Evolutionary conservation across 805 yeast genomes (phyloP).

Genomic region (Maudiozyma turicensis): DNA sequence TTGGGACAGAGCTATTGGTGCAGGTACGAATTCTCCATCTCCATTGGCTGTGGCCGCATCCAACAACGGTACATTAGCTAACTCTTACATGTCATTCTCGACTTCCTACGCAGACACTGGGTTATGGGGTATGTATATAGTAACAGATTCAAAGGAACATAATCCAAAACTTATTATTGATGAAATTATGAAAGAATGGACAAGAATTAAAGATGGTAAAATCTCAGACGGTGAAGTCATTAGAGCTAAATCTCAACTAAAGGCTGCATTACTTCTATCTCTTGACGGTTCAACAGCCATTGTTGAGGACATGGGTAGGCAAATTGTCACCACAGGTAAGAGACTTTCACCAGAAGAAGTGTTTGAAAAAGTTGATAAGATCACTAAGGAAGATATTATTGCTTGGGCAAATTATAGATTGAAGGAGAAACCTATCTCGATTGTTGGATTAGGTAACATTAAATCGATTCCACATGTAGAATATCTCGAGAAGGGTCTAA

Average conservation of each 20-base stretch:
- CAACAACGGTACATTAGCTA: constrained; percentile 57
- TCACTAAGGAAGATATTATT: constrained; percentile 69
- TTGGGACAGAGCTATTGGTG: constrained; percentile 90
- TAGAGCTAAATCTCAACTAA: constrained; percentile 88
- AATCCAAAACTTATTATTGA: constrained; percentile 59
- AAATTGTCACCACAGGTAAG: constrained; percentile 85
- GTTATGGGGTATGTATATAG: constrained; percentile 91
- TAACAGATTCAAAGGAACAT: constrained; percentile 61
- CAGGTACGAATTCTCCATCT: constrained; percentile 77
- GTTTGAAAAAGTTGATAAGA: constrained; percentile 57
- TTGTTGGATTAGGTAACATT: constrained; percentile 87
- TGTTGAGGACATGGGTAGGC: constrained; percentile 97
- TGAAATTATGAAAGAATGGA: constrained; percentile 82
- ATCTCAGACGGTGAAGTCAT: constrained; percentile 79
- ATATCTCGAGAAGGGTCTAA: constrained; percentile 38
- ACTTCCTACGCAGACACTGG: constrained; percentile 98
- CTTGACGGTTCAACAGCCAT: constrained; percentile 92
- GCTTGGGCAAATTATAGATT: constrained; percentile 82
- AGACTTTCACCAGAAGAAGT: constrained; percentile 40
- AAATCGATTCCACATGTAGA: constrained; percentile 57
- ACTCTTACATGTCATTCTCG: constrained; percentile 92
- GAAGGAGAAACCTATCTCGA: constrained; percentile 68
- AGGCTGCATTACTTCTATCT: constrained; percentile 81
- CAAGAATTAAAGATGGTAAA: constrained; percentile 66
- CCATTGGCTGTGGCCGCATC: constrained; percentile 57